Evolutionary conservation across 176 grass and related monocot species (phyloP).

Genomic region (Carex parvula): DNA sequence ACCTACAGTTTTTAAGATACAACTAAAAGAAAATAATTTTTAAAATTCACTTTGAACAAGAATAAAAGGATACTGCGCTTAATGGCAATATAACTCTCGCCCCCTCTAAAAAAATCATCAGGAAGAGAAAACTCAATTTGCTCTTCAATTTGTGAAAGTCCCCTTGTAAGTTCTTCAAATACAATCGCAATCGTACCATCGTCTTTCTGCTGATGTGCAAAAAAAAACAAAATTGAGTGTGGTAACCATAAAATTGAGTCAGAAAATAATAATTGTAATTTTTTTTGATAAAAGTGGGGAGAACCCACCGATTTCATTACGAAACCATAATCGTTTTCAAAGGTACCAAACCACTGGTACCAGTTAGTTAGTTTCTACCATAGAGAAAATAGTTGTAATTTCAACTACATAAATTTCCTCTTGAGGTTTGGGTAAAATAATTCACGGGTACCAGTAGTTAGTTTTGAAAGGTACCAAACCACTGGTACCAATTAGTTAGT

Average conservation of each 20-base stretch:
- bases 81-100: constrained; percentile 16
- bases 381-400: no score
- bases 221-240: background rate
- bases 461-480: no score
- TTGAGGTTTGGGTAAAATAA: background rate
- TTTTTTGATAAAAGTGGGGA: no score
- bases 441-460: background rate
- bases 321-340: background rate
- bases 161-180: constrained; percentile 20
- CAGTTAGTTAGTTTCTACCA: no score
- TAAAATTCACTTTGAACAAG: background rate
- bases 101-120: constrained; percentile 27
- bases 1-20: background rate
- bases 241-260: background rate
- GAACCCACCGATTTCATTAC: no score
- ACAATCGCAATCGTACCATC: background rate
- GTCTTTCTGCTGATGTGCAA: background rate
- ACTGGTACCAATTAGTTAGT: no score
- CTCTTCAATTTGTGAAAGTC: background rate
- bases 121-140: constrained; percentile 28
- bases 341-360: no score
- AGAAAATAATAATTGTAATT: background rate
- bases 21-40: background rate
- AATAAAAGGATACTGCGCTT: constrained; percentile 28
- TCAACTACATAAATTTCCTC: no score